Base-by-base conservation (phyloP, 2,329 filamentous ascomycete species). In the Shiraia sp. region DNA sequence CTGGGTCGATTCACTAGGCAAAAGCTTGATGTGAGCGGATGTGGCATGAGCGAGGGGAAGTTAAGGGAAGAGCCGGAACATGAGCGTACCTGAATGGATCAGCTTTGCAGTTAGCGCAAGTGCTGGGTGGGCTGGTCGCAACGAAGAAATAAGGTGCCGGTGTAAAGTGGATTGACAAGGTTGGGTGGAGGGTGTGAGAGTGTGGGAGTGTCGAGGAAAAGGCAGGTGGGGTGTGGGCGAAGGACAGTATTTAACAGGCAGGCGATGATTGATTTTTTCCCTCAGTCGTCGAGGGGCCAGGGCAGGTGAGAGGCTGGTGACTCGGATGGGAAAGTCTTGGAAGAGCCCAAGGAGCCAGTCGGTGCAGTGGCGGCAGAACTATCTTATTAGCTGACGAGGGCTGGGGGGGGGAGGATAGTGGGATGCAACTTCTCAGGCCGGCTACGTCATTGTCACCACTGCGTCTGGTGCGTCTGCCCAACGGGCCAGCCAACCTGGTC, bases 111-210 rank as follows among this genome's bases (percentile, higher is more conserved):
- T 28, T 44, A 45, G 45, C 39, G 40, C 47, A 55, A 51, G 47
- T 19, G 44, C 40, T 33, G 33, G 32, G 47, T 32, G 42, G 51
- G 47, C 41, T 36, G n/a, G 55, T 49, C 39, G 50, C 47, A 59
- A 61, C 42, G 53, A 57, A 57, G 51, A 55, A 55, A 47, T 54
- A 49, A 45, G 22, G 52, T 49, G 55, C 46, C 40, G 53, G 52
- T n/a, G n/a, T 42, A 47, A 61, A 52, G 51, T 48, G 42, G 42
- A 47, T 36, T 36, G 47, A 59, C 36, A 54, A 59, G 49, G 50
- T 51, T 47, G 49, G 44, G 44, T 44, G 46, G 51, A 46, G 40
- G 40, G 40, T 30, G 45, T 46, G 19, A 5, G 19, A 5, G 19
- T 22, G 19, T 22, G 40, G 24, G 17, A 25, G 32, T 35, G 28